Conservation (phyloP, 2,329 filamentous ascomycete species). For the Parastagonospora nodorum region DNA sequence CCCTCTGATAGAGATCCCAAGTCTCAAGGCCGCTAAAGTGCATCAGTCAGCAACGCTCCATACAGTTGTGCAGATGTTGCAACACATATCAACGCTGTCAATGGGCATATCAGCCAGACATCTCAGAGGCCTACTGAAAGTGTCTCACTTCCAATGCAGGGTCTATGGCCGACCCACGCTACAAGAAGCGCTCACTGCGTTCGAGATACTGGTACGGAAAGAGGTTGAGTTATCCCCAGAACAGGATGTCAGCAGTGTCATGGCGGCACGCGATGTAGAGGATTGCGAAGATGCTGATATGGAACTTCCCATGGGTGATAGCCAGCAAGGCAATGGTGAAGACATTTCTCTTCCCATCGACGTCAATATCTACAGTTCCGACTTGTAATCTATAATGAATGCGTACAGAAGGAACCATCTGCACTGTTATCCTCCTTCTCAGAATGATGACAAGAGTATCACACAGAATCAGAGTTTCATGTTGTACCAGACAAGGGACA, state of each 20-base stretch:
- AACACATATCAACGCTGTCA: conserved; percentile 32
- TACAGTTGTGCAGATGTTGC: conserved; percentile 35
- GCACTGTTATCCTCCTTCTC: no score
- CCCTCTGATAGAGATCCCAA: no score
- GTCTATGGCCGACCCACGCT: conserved; percentile 18
- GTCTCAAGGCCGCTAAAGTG: no score
- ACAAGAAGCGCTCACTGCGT: conserved; percentile 13
- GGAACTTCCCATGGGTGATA: neutral
- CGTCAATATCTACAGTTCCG: neutral
- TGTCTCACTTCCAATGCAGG: conserved; percentile 21
- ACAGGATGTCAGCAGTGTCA: neutral
- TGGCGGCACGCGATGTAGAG: neutral
- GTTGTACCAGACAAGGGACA: neutral
- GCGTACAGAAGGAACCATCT: neutral
- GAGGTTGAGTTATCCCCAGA: neutral
- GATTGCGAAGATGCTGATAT: neutral
- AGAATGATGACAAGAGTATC: neutral
- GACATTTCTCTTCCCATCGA: neutral
- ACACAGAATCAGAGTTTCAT: no score
- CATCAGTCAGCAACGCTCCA: no score
- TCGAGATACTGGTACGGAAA: conserved; percentile 9
- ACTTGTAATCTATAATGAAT: neutral
- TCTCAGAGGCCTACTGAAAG: conserved; percentile 18
- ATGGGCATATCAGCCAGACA: conserved; percentile 24
- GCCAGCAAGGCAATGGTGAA: neutral